Base-by-base conservation (phyloP, 805 yeast species). In the Wickerhamomyces subpelliculosus region DNA sequence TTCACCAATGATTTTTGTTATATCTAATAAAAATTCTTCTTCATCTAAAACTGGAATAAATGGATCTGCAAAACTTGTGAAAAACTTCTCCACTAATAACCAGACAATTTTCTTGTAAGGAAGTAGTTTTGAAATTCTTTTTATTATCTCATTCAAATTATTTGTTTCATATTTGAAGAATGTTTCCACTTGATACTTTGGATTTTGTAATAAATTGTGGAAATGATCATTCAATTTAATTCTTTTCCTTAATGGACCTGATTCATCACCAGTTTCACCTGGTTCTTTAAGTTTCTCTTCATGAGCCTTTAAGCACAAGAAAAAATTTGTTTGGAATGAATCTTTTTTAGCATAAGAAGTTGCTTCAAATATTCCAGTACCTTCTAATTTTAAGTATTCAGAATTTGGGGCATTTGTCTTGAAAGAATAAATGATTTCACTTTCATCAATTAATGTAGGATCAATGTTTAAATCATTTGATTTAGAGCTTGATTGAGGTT, bases 41-140 rank as follows among this genome's bases (percentile, higher is more conserved):
- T 80, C 84, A 52, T 78, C 81, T 22, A 80, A 52, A 39, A 73
- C 72, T 4, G 89, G 88, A 9, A 81, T 71, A 48, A 80, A 80
- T 5, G 80, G 62, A 31, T 64, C 63, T 8, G 65, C 63, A 49
- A 80, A 30, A 8, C 37, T 32, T 10, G 14, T 24, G 32, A 51
- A 80, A 45, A 75, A 80, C 40, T 73, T 61, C 41, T 78, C 75
- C 25, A 81, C 55, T 39, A 78, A 63, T 32, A 65, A 48, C 75
- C 83, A 75, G n/a, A 78, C 65, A 5, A 73, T 67, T 40, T 65
- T 66, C 45, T 71, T 72, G 14, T 64, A 67, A 1, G 87, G 87
- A 32, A 80, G 48, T 28, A 64, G 55, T 41, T 62, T 60, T 40
- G 66, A 66, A 26, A 68, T 59, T 25, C 32, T 45, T 17, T 45